Evolutionary conservation across 352 stramenopile species (phyloP).

Genomic region (Blastocystis sp.): DNA sequence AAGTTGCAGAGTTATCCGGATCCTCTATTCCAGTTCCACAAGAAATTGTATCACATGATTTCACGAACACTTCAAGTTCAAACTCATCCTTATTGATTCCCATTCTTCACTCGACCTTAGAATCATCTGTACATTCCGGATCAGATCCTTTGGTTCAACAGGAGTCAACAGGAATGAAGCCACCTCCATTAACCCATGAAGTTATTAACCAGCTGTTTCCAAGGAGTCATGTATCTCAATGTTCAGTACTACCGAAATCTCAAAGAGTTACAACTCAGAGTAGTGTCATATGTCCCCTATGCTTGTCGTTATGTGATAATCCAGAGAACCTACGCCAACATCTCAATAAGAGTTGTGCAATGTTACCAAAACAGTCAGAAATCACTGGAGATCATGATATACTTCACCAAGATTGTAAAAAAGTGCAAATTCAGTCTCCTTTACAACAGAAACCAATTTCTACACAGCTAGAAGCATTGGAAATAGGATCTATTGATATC

Average conservation of each 20-base stretch:
- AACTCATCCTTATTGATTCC: not conserved
- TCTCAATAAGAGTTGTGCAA: not conserved
- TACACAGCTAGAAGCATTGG: too few species aligned
- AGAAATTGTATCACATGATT: not conserved
- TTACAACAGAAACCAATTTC: not conserved
- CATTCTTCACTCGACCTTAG: not conserved
- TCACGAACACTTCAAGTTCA: not conserved
- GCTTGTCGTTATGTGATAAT: not conserved
- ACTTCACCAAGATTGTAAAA: not conserved
- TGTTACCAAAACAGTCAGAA: not conserved
- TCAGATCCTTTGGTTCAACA: not conserved
- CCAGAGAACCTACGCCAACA: not conserved
- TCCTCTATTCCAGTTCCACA: not conserved
- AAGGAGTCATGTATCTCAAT: not conserved
- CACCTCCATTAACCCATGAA: slow-evolving; percentile 4
- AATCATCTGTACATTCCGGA: not conserved
- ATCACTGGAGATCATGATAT: not conserved
- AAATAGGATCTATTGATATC: too few species aligned
- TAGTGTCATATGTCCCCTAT: not conserved
- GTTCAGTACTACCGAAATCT: not conserved
- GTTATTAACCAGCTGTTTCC: slow-evolving; percentile 14
- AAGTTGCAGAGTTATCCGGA: not conserved
- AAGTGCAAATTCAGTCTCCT: not conserved
- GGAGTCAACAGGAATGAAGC: not conserved
- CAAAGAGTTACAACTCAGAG: not conserved